phyloP scores from a whole-genome alignment of 176 grass and related monocot genomes.

The Triticum turgidum region DNA sequence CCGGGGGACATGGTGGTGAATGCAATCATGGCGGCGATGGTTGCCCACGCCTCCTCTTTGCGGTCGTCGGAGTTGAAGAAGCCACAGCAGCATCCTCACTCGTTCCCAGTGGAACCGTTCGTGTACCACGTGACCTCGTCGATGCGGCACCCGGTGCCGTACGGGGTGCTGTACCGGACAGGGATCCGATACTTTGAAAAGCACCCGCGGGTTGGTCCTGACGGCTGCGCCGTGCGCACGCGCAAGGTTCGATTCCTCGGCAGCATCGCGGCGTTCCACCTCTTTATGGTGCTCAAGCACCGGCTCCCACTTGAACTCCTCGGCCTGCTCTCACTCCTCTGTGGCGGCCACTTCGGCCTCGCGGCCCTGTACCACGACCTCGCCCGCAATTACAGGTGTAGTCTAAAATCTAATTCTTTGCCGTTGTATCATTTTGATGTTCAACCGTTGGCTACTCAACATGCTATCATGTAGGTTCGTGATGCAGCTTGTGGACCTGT shows the following conservation, averaged over 20 bases:
- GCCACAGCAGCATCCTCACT: too few species aligned
- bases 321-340: conserved; percentile 21
- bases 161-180: neutral
- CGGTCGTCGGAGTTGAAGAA: too few species aligned
- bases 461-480: conserved; percentile 1
- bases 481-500: conserved; percentile 20
- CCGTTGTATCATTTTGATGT: too few species aligned
- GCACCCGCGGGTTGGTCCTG: conserved; percentile 49
- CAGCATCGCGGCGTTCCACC: conserved; percentile 39
- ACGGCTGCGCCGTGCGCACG: conserved; percentile 36
- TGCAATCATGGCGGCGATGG: conserved; percentile 59
- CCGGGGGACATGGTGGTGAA: conserved; percentile 34
- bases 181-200: conserved; percentile 42
- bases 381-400: conserved; percentile 25
- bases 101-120: neutral
- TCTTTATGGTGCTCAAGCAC: conserved; percentile 55
- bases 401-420: too few species aligned
- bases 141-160: conserved; percentile 54
- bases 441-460: too few species aligned
- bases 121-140: conserved; percentile 63
- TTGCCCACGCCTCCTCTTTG: neutral
- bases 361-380: conserved; percentile 23
- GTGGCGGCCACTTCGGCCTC: conserved; percentile 13
- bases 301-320: conserved; percentile 55
- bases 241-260: conserved; percentile 40